A percentile compares a stretch with the other conserved stretches of the same genome.
These are phyloP conservation scores for Apiospora phragmitis DNA, from an alignment of 2,329 filamentous ascomycete species.

Conservation along the genomic window DNA sequence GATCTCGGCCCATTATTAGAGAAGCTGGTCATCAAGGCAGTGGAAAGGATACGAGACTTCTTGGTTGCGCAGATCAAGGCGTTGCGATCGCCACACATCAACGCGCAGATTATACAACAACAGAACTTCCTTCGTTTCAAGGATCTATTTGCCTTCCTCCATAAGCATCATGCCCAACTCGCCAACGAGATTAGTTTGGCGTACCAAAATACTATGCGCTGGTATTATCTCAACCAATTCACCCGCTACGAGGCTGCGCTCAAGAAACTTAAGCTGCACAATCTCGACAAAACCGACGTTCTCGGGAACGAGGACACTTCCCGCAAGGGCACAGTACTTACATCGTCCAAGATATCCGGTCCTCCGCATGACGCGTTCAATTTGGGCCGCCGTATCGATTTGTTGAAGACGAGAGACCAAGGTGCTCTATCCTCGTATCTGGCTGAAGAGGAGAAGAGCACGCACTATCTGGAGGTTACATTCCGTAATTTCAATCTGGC, in stretches of 20 bases:
- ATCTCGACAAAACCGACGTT: constrained; percentile 79
- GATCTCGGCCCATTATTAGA: constrained; percentile 85
- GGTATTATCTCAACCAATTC: constrained; percentile 96
- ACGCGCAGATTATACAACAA: constrained; percentile 95
- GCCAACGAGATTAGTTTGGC: constrained; percentile 89
- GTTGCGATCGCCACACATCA: constrained; percentile 90
- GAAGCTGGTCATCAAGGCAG: constrained; percentile 84
- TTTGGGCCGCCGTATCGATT: constrained; percentile 80
- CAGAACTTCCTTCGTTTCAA: constrained; percentile 87
- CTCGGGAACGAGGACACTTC: constrained; percentile 76
- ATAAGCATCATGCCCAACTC: constrained; percentile 77
- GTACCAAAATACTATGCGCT: constrained; percentile 97
- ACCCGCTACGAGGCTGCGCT: constrained; percentile 82
- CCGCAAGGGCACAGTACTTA: constrained; percentile 62
- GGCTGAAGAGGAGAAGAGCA: constrained; percentile 83
- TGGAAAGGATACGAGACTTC: constrained; percentile 92
- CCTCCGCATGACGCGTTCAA: constrained; percentile 84
- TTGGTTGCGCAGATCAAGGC: constrained; percentile 94
- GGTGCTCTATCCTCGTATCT: constrained; percentile 83
- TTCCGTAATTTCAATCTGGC: constrained; percentile 96
- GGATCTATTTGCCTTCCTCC: constrained; percentile 83
- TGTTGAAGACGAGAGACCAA: constrained; percentile 72
- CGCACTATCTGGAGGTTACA: constrained; percentile 84
- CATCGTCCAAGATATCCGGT: constrained; percentile 50
- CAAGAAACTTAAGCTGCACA: constrained; percentile 80